These are phyloP conservation scores for Dimargaris verticillata DNA, from an alignment of 192 early-diverging fungal genomes.

Conservation along the genomic window DNA sequence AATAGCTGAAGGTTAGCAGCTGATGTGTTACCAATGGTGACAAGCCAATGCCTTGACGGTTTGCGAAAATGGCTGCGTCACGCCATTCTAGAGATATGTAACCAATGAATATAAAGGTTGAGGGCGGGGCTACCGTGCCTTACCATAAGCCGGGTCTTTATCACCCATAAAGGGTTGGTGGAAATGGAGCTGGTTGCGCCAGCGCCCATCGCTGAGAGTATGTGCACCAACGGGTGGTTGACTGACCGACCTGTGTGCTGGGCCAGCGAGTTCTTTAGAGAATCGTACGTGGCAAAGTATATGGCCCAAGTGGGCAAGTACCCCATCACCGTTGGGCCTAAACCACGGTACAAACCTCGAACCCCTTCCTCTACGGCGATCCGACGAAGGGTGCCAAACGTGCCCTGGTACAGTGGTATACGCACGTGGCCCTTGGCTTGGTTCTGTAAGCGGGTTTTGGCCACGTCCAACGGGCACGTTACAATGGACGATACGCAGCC, in stretches of 20 bases:
- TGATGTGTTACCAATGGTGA: too few species aligned
- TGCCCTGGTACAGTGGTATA: conserved; percentile 25
- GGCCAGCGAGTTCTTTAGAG: conserved; percentile 38
- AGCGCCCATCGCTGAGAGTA: conserved; percentile 74
- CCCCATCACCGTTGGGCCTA: conserved; percentile 71
- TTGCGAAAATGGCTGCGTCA: too few species aligned
- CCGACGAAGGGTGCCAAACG: conserved; percentile 40
- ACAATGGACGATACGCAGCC: conserved; percentile 67
- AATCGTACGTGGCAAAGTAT: conserved; percentile 83
- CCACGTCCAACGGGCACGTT: conserved; percentile 84
- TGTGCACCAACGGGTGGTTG: conserved; percentile 41
- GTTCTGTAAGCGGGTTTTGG: conserved; percentile 88
- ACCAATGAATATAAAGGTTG: too few species aligned
- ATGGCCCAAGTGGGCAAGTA: conserved; percentile 86
- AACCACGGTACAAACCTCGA: conserved; percentile 75
- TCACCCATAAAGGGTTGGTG: conserved; percentile 86
- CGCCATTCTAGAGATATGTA: too few species aligned
- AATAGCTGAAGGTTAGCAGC: too few species aligned
- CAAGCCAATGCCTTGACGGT: too few species aligned
- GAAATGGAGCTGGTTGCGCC: conserved; percentile 56
- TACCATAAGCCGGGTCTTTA: conserved; percentile 80
- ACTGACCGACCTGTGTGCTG: neutral
- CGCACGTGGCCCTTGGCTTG: conserved; percentile 30
- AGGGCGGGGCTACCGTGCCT: neutral
- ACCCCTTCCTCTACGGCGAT: conserved; percentile 72